Percentiles rank a stretch among this genome's conserved stretches.
phyloP scores from a whole-genome alignment of 441 rosid genomes.

The Theobroma grandiflorum region DNA sequence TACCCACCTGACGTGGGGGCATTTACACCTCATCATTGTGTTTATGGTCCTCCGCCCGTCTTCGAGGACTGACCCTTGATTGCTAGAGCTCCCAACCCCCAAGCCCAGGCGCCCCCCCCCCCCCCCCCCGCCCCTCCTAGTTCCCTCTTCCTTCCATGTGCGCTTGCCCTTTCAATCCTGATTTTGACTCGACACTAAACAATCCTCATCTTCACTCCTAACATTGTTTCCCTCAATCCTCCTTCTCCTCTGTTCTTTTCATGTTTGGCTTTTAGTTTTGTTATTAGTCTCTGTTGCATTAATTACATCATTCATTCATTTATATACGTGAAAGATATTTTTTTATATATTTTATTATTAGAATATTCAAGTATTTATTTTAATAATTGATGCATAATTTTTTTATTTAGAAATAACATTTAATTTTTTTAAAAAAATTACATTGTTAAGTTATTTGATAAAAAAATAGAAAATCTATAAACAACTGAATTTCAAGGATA shows the following conservation, averaged over 20 bases:
- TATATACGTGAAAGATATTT: background rate
- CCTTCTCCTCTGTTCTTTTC: background rate
- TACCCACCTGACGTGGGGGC: constrained; percentile 39
- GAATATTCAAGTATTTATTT: background rate
- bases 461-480: no score
- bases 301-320: background rate
- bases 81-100: background rate
- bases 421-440: no score
- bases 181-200: background rate
- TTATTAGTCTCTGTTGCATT: background rate
- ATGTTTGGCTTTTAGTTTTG: background rate
- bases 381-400: no score
- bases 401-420: no score
- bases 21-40: constrained; percentile 29
- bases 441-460: no score
- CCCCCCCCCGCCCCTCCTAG: background rate
- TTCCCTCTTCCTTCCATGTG: background rate
- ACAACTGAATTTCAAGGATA: no score
- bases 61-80: background rate
- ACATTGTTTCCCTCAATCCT: background rate
- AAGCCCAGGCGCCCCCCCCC: background rate
- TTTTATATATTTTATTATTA: background rate
- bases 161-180: background rate
- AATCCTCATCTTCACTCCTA: no score
- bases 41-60: constrained; percentile 24